Percentiles rank a stretch among this genome's conserved stretches.
These are phyloP conservation scores for Sporothrix euskadiensis DNA, from an alignment of 2,329 filamentous ascomycete species.

Conservation along the genomic window DNA sequence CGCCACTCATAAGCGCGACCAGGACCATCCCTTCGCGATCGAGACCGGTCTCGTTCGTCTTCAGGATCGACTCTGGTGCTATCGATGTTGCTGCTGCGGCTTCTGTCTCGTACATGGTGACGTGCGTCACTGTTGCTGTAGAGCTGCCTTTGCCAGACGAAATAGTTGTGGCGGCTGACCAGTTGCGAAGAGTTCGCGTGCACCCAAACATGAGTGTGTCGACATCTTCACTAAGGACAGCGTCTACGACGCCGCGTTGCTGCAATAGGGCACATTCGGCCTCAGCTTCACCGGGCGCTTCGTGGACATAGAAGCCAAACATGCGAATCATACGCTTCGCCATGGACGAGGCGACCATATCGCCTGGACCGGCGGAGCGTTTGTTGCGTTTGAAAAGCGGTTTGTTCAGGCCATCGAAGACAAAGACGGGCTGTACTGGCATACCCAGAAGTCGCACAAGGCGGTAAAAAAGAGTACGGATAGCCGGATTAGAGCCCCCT, in stretches of 20 bases:
- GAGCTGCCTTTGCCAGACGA: slow-evolving; percentile 68
- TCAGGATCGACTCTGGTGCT: slow-evolving; percentile 14
- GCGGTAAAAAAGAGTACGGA: slow-evolving; percentile 91
- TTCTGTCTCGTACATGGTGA: slow-evolving; percentile 70
- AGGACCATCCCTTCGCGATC: slow-evolving; percentile 89
- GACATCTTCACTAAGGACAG: slow-evolving; percentile 92
- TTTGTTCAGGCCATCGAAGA: slow-evolving; percentile 54
- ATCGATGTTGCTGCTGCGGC: background rate
- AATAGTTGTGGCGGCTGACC: slow-evolving; percentile 64
- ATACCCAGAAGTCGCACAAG: slow-evolving; percentile 59
- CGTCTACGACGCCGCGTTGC: slow-evolving; percentile 79
- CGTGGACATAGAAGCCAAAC: slow-evolving; percentile 81
- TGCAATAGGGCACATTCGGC: slow-evolving; percentile 92
- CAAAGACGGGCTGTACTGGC: slow-evolving; percentile 54
- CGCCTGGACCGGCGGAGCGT: slow-evolving; percentile 60
- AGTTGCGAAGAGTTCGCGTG: slow-evolving; percentile 74
- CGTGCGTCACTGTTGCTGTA: slow-evolving; percentile 86
- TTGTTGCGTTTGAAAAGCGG: slow-evolving; percentile 86
- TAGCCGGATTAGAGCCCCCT: slow-evolving; percentile 85
- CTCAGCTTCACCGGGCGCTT: slow-evolving; percentile 92
- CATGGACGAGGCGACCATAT: slow-evolving; percentile 68
- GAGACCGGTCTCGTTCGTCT: slow-evolving; percentile 55
- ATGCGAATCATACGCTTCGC: slow-evolving; percentile 81
- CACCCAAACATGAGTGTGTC: slow-evolving; percentile 98
- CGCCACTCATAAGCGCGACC: slow-evolving; percentile 90